These are phyloP conservation scores for Rhizoctonia solani DNA, from an alignment of 1,284 basidiomycete genomes.

Conservation along the genomic window DNA sequence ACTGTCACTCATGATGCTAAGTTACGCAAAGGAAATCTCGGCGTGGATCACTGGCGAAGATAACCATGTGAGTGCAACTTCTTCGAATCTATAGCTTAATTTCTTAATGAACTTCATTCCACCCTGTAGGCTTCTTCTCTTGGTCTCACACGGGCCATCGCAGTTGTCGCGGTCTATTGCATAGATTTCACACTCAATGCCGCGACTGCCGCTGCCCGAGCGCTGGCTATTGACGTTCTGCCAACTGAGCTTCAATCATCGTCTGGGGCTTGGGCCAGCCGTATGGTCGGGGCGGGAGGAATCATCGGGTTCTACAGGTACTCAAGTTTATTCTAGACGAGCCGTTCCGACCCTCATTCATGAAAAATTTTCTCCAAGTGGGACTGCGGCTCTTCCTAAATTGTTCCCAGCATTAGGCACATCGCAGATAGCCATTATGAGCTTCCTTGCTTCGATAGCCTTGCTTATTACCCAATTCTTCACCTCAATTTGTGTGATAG, in stretches of 20 bases:
- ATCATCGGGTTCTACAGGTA: slow-evolving; percentile 79
- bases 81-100: neutral
- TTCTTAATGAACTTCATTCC: slow-evolving; percentile 14
- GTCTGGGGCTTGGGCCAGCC: slow-evolving; percentile 93
- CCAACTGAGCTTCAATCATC: slow-evolving; percentile 46
- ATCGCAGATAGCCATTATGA: slow-evolving; percentile 78
- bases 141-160: slow-evolving; percentile 66
- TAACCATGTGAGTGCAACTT: neutral
- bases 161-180: slow-evolving; percentile 82
- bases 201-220: slow-evolving; percentile 55
- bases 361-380: slow-evolving; percentile 47
- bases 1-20: slow-evolving; percentile 78
- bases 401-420: slow-evolving; percentile 72
- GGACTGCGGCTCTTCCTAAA: slow-evolving; percentile 66
- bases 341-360: neutral
- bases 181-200: slow-evolving; percentile 95
- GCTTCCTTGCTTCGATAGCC: slow-evolving; percentile 52
- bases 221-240: slow-evolving; percentile 54
- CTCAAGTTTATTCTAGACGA: neutral
- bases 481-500: slow-evolving; percentile 57
- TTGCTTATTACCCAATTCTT: slow-evolving; percentile 49
- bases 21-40: slow-evolving; percentile 79
- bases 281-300: slow-evolving; percentile 82
- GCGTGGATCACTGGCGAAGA: slow-evolving; percentile 49
- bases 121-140: slow-evolving; percentile 3